Evolutionary conservation across 306 rosid species (phyloP).

Genomic region (Begonia masoniana): DNA sequence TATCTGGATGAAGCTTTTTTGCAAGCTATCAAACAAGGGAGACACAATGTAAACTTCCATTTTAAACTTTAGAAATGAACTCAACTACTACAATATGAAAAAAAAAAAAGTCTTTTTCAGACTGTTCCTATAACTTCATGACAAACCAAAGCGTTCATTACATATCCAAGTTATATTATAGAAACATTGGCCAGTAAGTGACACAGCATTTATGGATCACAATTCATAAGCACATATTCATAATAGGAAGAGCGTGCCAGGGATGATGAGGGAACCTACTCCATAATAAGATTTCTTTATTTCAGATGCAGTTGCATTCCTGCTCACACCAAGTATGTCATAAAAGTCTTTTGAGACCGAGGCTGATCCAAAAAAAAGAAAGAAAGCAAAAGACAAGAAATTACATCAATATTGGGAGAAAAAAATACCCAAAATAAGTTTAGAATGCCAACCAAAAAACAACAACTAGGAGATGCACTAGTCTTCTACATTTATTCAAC

Average conservation of each 20-base stretch:
- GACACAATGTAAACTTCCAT: neutral
- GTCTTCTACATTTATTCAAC: too few relatives aligned
- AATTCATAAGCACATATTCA: too few relatives aligned
- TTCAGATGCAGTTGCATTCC: constrained; percentile 67
- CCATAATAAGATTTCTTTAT: constrained; percentile 85
- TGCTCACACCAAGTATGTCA: constrained; percentile 74
- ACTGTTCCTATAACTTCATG: too few relatives aligned
- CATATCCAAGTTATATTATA: neutral
- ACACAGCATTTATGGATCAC: too few relatives aligned
- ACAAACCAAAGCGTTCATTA: neutral
- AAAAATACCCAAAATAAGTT: too few relatives aligned
- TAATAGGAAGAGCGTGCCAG: neutral
- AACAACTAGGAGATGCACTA: too few relatives aligned
- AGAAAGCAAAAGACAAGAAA: too few relatives aligned
- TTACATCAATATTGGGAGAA: too few relatives aligned
- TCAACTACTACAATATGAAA: too few relatives aligned
- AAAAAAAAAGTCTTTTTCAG: too few relatives aligned
- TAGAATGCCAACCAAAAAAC: too few relatives aligned
- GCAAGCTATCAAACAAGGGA: constrained; percentile 55
- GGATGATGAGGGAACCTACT: constrained; percentile 39
- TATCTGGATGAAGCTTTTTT: constrained; percentile 92
- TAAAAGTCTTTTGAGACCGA: constrained; percentile 55
- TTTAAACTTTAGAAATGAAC: too few relatives aligned
- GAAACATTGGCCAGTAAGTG: neutral
- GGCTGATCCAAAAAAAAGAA: constrained; percentile 22